Base-by-base conservation (phyloP, 2,329 filamentous ascomycete species). In the Thielaviopsis musarum region DNA sequence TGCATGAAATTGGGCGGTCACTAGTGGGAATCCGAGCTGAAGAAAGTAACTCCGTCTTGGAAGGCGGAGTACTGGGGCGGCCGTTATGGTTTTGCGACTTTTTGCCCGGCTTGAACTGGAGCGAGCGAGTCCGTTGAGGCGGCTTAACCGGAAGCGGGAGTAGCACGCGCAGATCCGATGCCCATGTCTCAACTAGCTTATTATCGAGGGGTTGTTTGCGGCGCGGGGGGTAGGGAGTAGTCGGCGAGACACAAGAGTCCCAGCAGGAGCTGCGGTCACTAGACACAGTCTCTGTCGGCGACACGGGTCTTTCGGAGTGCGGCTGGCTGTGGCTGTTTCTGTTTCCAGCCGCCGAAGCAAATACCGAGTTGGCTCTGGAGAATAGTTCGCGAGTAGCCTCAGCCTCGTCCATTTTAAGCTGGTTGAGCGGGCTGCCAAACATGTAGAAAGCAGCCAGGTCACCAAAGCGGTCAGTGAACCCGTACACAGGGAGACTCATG, bases 401-500 rank as follows among this genome's bases (percentile, higher is more conserved):
- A 34, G 22, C 57, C 24, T 54, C 56, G 19, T 57, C 34, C 21
- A 22, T 52, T 48, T 54, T 34, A 13, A 48, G 24, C 52, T 59
- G 49, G 34, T 59, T 58, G 10, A 45, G 53, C 5, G 61, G 66
- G 28, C 70, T 68, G 1, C 75, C 75, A 63, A 78, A 77, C 30
- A 77, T 70, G 62, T 74, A 75, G 62, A 77, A 78, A 1, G 75
- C 75, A 1, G 74, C 71, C 1, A 70, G 67, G 28, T 76, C 73
- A 13, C 73, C 71, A 45, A 73, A 69, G 21, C 71, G 71, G 57
- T 76, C 75, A 2, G 69, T 66, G 41, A 72, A 71, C 6, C 71
- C 72, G 61, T 74, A 75, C n/a, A 74, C 63, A 0, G 78, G 77
- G 48, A 80, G 65, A 61, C 75, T 80, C 53, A 73, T 71, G 63